These are phyloP conservation scores for Yamadazyma takamatsuzukensis DNA, from an alignment of 805 yeast genomes.

Conservation along the genomic window DNA sequence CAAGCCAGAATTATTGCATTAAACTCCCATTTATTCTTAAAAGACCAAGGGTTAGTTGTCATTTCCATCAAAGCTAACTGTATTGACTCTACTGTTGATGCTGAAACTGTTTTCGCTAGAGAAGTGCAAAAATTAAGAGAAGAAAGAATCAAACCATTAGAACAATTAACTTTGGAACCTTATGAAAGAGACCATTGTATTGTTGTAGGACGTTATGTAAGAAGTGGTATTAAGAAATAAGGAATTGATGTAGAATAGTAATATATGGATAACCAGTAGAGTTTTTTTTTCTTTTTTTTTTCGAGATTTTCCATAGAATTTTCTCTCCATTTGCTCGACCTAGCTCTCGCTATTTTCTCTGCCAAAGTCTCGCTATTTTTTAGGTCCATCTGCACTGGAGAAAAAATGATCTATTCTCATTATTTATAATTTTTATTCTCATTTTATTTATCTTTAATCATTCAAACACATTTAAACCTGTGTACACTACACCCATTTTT, in stretches of 20 bases:
- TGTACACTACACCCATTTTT: too few relatives aligned
- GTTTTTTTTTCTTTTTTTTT: neutral
- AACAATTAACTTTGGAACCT: constrained; percentile 98
- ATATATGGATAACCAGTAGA: neutral
- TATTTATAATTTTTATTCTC: too few relatives aligned
- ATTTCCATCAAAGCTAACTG: constrained; percentile 99
- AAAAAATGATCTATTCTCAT: too few relatives aligned
- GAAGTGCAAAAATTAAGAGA: constrained; percentile 98
- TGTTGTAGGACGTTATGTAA: constrained; percentile 93
- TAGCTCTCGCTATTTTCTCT: too few relatives aligned
- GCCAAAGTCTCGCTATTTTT: too few relatives aligned
- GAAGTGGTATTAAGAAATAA: constrained; percentile 71
- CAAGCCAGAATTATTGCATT: constrained; percentile 99
- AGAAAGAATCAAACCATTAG: constrained; percentile 97
- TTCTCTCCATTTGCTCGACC: too few relatives aligned
- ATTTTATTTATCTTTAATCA: too few relatives aligned
- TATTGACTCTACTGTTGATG: constrained; percentile 99
- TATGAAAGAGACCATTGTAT: constrained; percentile 99
- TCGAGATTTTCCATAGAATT: neutral
- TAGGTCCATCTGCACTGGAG: too few relatives aligned
- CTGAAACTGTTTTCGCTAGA: constrained; percentile 98
- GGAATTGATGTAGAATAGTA: constrained; percentile 4
- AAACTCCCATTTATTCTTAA: constrained; percentile 96
- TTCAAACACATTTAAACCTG: too few relatives aligned
- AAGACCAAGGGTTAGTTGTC: constrained; percentile 98